Base-by-base conservation (phyloP, 2,329 filamentous ascomycete species). In the Pseudogymnoascus sp. region DNA sequence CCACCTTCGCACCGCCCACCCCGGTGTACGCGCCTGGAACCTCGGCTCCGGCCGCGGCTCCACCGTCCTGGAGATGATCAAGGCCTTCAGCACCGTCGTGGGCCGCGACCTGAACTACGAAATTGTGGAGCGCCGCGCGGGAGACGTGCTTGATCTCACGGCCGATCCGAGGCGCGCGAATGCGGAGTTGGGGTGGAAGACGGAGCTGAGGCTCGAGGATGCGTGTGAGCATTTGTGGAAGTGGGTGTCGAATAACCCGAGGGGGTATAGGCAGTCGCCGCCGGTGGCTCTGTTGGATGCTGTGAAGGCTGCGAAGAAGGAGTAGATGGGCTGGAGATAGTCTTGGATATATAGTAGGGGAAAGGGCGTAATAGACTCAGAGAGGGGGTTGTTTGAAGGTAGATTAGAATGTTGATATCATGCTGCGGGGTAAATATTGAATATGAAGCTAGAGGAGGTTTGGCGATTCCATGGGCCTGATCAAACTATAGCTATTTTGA, bases 11-110 rank as follows among this genome's bases (percentile, higher is more conserved):
- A 82, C 89, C 66, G 79, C 93, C 67, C 83, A 91, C 70, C 93
- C 94, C 16, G 94, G 94, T 61, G 89, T 97, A 67, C 89, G 90
- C 73, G 92, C 91, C 61, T 99, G 93, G 93, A 99, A 99, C 77
- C 75, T 99, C 67, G 95, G 95, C 62, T 96, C 92, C 0, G 94
- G 94, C 64, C 90, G 88, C 68, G 94, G 94, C 68, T 95, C 89
- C 76, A 99, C 94, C 20, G 94, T 99, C 62, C 94, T 92, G 72
- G 92, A 99, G 74, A 99, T 99, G 79, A 87, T 99, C 82, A 90
- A 93, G 68, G 92, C 94, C 60, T 99, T 99, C 79, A 89, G 86
- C 76, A 77, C 83, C 58, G 91, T 90, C 16, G 92, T 97, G 20
- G 94, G 94, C 64, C 88, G 86, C 58, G 85, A 94, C 62, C 81